Conservation (phyloP, 345 rosid genomes). For the Melaleuca quinquenervia region DNA sequence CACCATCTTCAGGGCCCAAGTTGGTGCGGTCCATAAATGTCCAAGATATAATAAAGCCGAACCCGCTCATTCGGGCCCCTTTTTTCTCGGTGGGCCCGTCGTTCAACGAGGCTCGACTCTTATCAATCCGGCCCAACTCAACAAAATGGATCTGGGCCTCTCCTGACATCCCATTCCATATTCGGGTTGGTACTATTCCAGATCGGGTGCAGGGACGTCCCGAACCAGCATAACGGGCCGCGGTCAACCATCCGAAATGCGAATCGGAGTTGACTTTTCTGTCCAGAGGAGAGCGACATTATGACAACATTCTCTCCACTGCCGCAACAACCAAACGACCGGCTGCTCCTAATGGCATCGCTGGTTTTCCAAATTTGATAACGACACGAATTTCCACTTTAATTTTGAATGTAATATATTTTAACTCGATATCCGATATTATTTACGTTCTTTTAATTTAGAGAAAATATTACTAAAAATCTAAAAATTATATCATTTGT, state of each 20-base stretch:
- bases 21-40: too few species aligned
- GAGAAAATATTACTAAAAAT: too few species aligned
- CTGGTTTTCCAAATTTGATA: neutral
- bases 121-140: neutral
- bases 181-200: neutral
- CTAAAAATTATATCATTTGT: too few species aligned
- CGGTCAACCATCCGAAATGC: neutral
- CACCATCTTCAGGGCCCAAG: neutral
- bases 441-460: too few species aligned
- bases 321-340: neutral
- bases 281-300: neutral
- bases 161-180: neutral
- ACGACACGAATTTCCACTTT: too few species aligned
- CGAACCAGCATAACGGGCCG: neutral
- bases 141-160: neutral
- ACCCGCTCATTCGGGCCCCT: neutral
- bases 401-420: too few species aligned
- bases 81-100: neutral
- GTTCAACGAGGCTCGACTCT: too few species aligned
- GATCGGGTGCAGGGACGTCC: neutral
- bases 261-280: neutral
- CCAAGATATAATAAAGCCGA: neutral
- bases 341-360: neutral
- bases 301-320: neutral
- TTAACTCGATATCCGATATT: too few species aligned